phyloP scores from a whole-genome alignment of 352 stramenopile species.

The Pythium sukuiense region DNA sequence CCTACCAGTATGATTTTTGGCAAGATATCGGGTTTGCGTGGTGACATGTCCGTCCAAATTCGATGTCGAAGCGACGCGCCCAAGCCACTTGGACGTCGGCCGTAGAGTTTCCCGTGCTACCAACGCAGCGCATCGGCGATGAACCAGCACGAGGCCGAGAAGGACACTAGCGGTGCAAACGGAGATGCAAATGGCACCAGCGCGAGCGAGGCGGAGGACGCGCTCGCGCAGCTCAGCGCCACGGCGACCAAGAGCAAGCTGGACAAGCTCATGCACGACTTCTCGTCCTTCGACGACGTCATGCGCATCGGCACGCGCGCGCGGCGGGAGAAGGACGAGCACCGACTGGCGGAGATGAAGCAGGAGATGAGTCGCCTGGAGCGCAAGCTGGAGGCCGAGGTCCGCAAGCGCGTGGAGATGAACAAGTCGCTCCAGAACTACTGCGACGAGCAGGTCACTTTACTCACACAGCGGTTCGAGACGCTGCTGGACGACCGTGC shows the following conservation, averaged over 20 bases:
- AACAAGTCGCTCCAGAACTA: constrained; percentile 92
- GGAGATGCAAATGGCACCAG: background rate
- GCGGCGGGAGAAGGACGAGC: constrained; percentile 92
- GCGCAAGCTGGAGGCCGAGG: constrained; percentile 90
- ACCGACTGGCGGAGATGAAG: constrained; percentile 91
- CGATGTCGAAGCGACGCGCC: constrained; percentile 23
- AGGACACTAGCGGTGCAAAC: constrained; percentile 12
- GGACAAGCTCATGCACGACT: constrained; percentile 83
- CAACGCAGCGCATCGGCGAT: constrained; percentile 6
- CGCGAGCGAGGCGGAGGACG: constrained; percentile 6
- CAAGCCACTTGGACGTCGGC: background rate
- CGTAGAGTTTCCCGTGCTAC: constrained; percentile 3
- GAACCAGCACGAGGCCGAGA: constrained; percentile 29
- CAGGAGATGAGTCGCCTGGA: constrained; percentile 92
- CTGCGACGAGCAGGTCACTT: constrained; percentile 86
- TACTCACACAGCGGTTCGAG: constrained; percentile 85
- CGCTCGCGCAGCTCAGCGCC: constrained; percentile 45
- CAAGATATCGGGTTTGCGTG: background rate
- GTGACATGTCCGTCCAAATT: constrained; percentile 5
- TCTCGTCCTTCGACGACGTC: constrained; percentile 84
- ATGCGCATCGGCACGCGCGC: constrained; percentile 85
- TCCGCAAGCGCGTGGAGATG: constrained; percentile 93
- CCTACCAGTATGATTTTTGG: constrained; percentile 7
- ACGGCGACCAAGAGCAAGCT: constrained; percentile 83
- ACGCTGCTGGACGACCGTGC: constrained; percentile 77